phyloP scores from a whole-genome alignment of 371 early-diverging fungal species.

The Fennellomyces sp. region DNA sequence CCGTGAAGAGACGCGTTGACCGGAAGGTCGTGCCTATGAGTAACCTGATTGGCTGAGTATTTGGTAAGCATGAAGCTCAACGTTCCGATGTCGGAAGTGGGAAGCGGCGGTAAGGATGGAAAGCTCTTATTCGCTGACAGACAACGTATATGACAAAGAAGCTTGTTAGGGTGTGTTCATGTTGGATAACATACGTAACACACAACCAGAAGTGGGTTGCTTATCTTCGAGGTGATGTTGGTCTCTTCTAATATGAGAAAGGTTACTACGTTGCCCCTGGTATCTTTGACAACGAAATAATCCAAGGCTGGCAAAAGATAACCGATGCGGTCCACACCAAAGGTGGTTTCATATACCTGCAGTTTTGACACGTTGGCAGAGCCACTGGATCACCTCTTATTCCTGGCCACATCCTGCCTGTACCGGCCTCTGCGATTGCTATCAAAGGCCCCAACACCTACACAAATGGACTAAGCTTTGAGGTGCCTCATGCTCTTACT shows the following conservation, averaged over 20 bases:
- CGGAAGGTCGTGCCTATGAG: too few species aligned
- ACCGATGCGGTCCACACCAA: slow-evolving; percentile 61
- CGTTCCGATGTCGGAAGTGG: too few species aligned
- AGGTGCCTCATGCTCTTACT: slow-evolving; percentile 62
- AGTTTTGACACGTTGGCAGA: slow-evolving; percentile 31
- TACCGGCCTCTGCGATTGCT: slow-evolving; percentile 25
- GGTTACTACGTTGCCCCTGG: slow-evolving; percentile 40
- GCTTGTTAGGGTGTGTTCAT: too few species aligned
- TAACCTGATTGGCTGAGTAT: too few species aligned
- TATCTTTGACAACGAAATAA: slow-evolving; percentile 53
- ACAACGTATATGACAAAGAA: too few species aligned
- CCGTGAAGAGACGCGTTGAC: too few species aligned
- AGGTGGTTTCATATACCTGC: slow-evolving; percentile 57
- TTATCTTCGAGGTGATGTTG: slow-evolving; percentile 62
- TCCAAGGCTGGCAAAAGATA: slow-evolving; percentile 58
- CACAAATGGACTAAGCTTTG: slow-evolving; percentile 15
- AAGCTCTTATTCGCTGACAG: too few species aligned
- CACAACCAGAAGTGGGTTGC: slow-evolving; percentile 52
- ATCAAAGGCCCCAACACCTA: slow-evolving; percentile 16
- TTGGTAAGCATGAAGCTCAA: too few species aligned
- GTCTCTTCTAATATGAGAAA: slow-evolving; percentile 42
- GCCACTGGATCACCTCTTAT: slow-evolving; percentile 5
- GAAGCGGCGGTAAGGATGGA: too few species aligned
- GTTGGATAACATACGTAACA: too few species aligned
- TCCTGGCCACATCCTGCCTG: slow-evolving; percentile 11